Conservation (phyloP, 176 grass and related monocot genomes). For the Oryza brachyantha region DNA sequence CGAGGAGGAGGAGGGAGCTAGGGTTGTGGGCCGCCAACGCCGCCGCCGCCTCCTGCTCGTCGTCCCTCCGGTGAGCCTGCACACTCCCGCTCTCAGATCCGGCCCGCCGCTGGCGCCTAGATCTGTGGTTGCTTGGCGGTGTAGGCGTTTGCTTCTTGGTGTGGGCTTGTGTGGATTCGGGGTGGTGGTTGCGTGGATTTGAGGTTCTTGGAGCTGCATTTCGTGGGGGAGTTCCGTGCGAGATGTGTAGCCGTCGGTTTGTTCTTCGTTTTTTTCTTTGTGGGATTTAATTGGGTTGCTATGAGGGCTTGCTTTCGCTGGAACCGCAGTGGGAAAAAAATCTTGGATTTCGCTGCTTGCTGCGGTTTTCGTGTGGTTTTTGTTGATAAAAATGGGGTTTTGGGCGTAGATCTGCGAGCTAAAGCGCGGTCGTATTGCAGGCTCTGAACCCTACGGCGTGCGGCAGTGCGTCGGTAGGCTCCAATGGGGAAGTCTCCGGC, state of each 20-base stretch:
- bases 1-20: constrained; percentile 26
- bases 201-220: constrained; percentile 21
- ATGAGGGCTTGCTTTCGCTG: neutral
- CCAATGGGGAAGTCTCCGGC: constrained; percentile 78
- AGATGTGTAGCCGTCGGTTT: neutral
- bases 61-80: constrained; percentile 19
- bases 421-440: constrained; percentile 16
- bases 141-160: neutral
- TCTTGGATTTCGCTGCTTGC: neutral
- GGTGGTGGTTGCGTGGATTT: neutral
- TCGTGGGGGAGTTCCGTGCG: neutral
- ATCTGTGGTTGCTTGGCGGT: constrained; percentile 19
- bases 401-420: constrained; percentile 32
- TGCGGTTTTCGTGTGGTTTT: neutral
- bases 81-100: constrained; percentile 32
- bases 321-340: neutral
- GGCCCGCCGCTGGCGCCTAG: constrained; percentile 14
- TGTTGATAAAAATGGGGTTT: neutral
- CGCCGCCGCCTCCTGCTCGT: neutral
- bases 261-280: neutral
- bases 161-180: neutral
- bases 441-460: constrained; percentile 10
- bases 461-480: constrained; percentile 11
- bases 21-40: constrained; percentile 34
- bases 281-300: neutral